Base-by-base conservation (phyloP, 163 green algal genomes). In the Picocystis sp. region DNA sequence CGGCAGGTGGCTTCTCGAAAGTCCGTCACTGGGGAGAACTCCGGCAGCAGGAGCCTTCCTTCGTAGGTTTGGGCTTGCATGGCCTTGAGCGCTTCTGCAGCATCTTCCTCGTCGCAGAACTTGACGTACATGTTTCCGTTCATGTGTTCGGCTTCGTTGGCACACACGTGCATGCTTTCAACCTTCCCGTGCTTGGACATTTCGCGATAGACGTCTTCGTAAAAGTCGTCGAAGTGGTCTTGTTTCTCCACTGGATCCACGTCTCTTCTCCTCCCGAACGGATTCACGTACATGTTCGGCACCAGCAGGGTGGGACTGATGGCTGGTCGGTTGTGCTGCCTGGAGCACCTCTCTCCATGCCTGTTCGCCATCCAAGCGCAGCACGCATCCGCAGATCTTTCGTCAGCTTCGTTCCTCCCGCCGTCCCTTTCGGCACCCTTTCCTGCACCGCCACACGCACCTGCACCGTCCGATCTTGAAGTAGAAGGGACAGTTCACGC, bases 121-220 rank as follows among this genome's bases (percentile, higher is more conserved):
- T 91, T 92, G 34, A 81, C 73, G 53, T 94, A 94, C 43, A 92
- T 79, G 60, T 85, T 88, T 42, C 84, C 84, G 11, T 93, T 82
- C 78, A 99, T 87, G 70, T 99, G 90, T 63, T 98, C 91, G 0
- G 84, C 82, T 52, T 94, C 59, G 73, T 99, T 99, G 69, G 97
- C 91, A 61, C 90, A 98, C 8, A 99, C 82, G 58, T 94, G 92
- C 23, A 98, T 57, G 64, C 89, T 84, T 58, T 98, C 87, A n/a
- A 99, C 66, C 63, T 96, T 81, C 0, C 91, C 91, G 52, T 76
- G 87, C 68, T 85, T 73, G 21, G 73, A 76, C 50, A 99, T 71
- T 75, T 98, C 90, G 67, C 93, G 78, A 63, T 96, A 96, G 6
- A 99, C 72, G 68, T 99, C 91, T 65, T 99, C 90, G 56, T 94